Evolutionary conservation across 2,329 filamentous ascomycete species (phyloP), one percentile per base, ranked within the genome.

Genomic region (Fusarium cicatricum): DNA sequence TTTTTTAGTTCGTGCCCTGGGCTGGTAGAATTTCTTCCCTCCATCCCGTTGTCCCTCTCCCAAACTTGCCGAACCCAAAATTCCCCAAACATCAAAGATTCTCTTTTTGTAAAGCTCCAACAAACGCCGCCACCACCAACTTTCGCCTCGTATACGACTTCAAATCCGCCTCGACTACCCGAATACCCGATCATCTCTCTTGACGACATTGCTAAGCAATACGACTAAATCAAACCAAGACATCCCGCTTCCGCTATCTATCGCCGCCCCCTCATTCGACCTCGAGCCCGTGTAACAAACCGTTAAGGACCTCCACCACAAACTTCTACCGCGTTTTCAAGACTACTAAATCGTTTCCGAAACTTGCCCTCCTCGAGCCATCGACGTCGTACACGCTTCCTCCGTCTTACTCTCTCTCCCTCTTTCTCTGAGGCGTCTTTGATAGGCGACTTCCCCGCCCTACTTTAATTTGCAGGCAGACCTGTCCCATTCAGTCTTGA

Each of bases 401-500:
- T 43, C 33, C 49, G 50, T 32, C 33, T 47, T 34, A n/a, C 29
- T 16, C 41, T 38, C 37, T 44, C 41, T 53, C 46, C 48, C 39
- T 54, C 46, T 37, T 26, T 54, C 41, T 43, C 49, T 44, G 42
- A 63, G 63, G 59, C 54, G 52, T 60, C 58, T 36, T 55, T 52
- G 52, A 63, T 53, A 60, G 52, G 65, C 62, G 62, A 63, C 58
- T 64, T 67, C 64, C 55, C 64, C 62, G 57, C 60, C 65, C 48
- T 66, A 61, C 45, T 47, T 60, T 50, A 50, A 43, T 58, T 68
- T 62, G 51, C 47, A 60, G 57, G 55, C 52, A 53, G 50, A 60
- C 56, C 55, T 63, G 53, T 65, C 51, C 58, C 63, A 66, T 68
- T 63, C 67, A 70, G 72, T 74, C 77, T 78, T 75, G 73, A 86